Percentiles rank a stretch among this genome's conserved stretches.
phyloP scores from a whole-genome alignment of 2,329 filamentous ascomycete genomes.

The Ceratocystis variospora region DNA sequence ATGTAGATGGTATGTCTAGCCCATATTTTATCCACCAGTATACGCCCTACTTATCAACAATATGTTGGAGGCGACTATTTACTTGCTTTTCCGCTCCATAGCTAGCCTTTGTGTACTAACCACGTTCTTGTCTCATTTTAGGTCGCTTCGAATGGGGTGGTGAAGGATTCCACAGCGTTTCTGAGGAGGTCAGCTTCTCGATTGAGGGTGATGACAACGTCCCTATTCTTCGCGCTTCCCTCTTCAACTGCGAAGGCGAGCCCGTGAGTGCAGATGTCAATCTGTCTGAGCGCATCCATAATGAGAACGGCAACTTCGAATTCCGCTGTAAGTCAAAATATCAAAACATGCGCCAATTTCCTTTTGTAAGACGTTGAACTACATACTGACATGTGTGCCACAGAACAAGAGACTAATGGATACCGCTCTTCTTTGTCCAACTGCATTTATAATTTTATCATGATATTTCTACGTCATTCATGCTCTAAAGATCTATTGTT shows the following conservation, averaged over 20 bases:
- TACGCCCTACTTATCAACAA: not conserved
- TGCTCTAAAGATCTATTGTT: not conserved
- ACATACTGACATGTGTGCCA: not conserved
- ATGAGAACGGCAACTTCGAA: conserved; percentile 35
- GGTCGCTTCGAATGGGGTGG: conserved; percentile 19
- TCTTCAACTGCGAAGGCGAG: conserved; percentile 33
- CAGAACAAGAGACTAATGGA: not conserved
- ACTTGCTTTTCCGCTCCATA: not conserved
- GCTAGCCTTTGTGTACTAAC: not conserved
- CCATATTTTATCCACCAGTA: not conserved
- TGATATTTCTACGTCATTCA: not conserved
- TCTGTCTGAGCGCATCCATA: conserved; percentile 40
- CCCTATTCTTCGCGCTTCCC: conserved; percentile 39
- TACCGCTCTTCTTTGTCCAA: not conserved
- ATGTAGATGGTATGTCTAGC: conserved; percentile 33
- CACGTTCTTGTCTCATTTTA: not conserved
- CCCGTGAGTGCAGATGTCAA: conserved; percentile 35
- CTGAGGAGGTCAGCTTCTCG: conserved; percentile 33
- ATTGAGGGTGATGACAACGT: conserved; percentile 37
- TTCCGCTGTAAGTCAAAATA: conserved; percentile 24
- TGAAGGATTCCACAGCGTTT: conserved; percentile 33
- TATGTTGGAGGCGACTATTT: no score
- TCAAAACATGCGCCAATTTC: not conserved
- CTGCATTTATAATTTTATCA: conserved; percentile 1
- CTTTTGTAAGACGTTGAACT: not conserved